Evolutionary conservation across 495 filamentous ascomycete species (phyloP).

Genomic region (Zalerion maritima): DNA sequence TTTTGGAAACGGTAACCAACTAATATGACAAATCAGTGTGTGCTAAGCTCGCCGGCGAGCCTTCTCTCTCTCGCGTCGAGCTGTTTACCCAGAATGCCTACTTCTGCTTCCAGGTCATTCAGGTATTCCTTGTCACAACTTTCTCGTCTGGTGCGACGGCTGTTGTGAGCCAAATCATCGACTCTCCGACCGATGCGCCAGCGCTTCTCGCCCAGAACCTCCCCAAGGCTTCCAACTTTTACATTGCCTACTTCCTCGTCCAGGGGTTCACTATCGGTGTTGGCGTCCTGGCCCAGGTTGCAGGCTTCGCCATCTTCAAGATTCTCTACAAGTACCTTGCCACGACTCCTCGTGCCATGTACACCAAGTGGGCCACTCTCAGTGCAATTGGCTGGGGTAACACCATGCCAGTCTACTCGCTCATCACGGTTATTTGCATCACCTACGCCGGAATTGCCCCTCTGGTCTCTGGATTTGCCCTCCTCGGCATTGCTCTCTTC

Average conservation of each 20-base stretch:
- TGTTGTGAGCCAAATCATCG: conserved; percentile 43
- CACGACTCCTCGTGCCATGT: conserved; percentile 41
- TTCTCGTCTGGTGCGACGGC: conserved; percentile 60
- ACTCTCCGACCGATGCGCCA: conserved; percentile 44
- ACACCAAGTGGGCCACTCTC: conserved; percentile 44
- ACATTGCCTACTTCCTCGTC: conserved; percentile 87
- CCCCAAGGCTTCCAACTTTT: conserved; percentile 80
- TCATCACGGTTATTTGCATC: conserved; percentile 74
- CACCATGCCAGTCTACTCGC: conserved; percentile 72
- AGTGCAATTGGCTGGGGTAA: conserved; percentile 73
- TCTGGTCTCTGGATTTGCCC: conserved; percentile 74
- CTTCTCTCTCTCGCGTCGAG: conserved; percentile 65
- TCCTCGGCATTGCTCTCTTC: conserved; percentile 70
- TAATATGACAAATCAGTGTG: conserved; percentile 35
- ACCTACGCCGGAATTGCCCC: conserved; percentile 86
- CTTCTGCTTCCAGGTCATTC: conserved; percentile 89
- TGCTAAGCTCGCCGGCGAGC: conserved; percentile 66
- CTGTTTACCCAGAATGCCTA: conserved; percentile 81
- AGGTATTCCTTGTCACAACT: conserved; percentile 86
- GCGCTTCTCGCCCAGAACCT: conserved; percentile 57
- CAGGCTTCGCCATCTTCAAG: conserved; percentile 61
- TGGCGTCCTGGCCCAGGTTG: conserved; percentile 59
- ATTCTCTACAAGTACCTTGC: conserved; percentile 55
- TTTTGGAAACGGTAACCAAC: no score
- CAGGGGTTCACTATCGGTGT: conserved; percentile 80